Conservation (phyloP, 2,329 filamentous ascomycete species). For the Lachnellula cervina region DNA sequence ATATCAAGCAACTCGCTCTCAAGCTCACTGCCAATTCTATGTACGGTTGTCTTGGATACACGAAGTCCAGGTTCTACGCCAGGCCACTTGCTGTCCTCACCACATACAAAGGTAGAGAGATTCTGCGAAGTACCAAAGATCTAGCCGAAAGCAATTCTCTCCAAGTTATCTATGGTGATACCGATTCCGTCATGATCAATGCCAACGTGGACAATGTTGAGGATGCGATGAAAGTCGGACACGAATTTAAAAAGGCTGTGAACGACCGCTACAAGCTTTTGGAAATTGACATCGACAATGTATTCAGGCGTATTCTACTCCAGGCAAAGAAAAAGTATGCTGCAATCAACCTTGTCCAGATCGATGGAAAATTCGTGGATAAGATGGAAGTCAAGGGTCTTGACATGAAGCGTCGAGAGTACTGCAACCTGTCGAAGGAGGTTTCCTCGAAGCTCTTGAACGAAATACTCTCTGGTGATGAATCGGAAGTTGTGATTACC, state of each 20-base stretch:
- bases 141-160: slow-evolving; percentile 86
- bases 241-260: slow-evolving; percentile 91
- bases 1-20: slow-evolving; percentile 93
- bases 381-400: slow-evolving; percentile 98
- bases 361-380: slow-evolving; percentile 84
- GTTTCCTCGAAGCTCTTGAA: slow-evolving; percentile 87
- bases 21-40: slow-evolving; percentile 99
- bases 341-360: slow-evolving; percentile 86
- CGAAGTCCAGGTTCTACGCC: slow-evolving; percentile 95
- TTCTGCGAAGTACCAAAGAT: slow-evolving; percentile 91
- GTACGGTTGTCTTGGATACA: slow-evolving; percentile 98
- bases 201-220: slow-evolving; percentile 92
- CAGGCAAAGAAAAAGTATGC: slow-evolving; percentile 99
- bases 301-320: slow-evolving; percentile 87
- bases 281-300: slow-evolving; percentile 97
- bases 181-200: slow-evolving; percentile 99
- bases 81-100: slow-evolving; percentile 91
- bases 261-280: slow-evolving; percentile 89
- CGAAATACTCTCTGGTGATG: slow-evolving; percentile 89
- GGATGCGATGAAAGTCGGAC: slow-evolving; percentile 84
- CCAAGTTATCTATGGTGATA: slow-evolving; percentile 97
- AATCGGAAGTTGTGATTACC: slow-evolving; percentile 79
- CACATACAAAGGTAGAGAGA: slow-evolving; percentile 95
- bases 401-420: slow-evolving; percentile 96
- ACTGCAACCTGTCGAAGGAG: slow-evolving; percentile 92